phyloP scores from a whole-genome alignment of 1,284 basidiomycete genomes.

The Neolentinus lepideus region DNA sequence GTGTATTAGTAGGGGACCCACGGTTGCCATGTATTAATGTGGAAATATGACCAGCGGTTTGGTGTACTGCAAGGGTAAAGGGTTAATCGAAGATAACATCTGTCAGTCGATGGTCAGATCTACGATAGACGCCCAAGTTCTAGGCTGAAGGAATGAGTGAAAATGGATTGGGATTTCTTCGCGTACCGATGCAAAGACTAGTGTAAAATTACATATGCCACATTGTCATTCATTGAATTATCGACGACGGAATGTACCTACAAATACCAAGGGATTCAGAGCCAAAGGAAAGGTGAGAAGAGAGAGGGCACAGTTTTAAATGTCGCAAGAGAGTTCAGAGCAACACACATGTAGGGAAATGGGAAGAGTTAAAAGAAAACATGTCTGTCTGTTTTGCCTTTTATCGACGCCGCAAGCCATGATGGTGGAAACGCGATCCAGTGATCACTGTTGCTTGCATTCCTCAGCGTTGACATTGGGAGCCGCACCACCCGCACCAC shows the following conservation, averaged over 20 bases:
- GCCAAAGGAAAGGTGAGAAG: background rate
- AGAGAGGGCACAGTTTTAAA: background rate
- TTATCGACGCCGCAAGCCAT: background rate
- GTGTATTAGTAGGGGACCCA: too few species aligned
- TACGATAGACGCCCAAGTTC: too few species aligned
- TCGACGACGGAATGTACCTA: background rate
- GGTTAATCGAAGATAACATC: too few species aligned
- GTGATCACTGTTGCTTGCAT: conserved; percentile 75
- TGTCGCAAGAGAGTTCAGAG: background rate
- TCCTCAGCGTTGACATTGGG: conserved; percentile 66
- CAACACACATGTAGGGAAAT: background rate
- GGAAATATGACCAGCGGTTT: too few species aligned
- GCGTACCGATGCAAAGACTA: background rate
- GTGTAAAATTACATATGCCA: background rate
- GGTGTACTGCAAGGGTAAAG: too few species aligned
- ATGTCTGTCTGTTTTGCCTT: background rate
- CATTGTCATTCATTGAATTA: background rate
- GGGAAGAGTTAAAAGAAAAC: background rate
- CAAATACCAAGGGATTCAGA: background rate
- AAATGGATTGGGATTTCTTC: background rate
- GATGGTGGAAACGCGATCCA: background rate
- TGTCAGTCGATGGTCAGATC: too few species aligned
- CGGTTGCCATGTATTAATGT: too few species aligned
- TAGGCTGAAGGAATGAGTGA: too few species aligned
- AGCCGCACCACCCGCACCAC: conserved; percentile 30